phyloP scores from a whole-genome alignment of 2,329 filamentous ascomycete species.

The Microsporum canis region DNA sequence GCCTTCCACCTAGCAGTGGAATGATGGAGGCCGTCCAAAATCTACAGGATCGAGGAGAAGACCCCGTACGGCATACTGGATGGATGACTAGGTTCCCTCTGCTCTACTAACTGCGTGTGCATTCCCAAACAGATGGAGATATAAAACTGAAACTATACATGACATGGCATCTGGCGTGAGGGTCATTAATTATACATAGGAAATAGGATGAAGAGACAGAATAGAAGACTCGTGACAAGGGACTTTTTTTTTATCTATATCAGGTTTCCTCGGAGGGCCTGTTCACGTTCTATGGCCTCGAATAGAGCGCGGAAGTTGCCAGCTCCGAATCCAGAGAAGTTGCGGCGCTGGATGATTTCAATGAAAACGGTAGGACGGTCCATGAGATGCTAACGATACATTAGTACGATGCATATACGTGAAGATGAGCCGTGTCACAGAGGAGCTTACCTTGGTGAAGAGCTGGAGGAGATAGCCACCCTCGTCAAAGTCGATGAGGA shows the following conservation, averaged over 20 bases:
- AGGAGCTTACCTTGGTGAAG: conserved; percentile 51
- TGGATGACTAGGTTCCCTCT: neutral
- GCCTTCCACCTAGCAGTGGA: too few species aligned
- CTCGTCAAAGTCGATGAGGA: conserved; percentile 92
- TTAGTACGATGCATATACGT: neutral
- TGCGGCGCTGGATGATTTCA: conserved; percentile 87
- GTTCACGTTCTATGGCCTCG: conserved; percentile 89
- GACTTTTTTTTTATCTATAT: conserved; percentile 18
- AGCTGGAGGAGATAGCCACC: conserved; percentile 68
- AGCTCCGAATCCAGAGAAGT: conserved; percentile 84
- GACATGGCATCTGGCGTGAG: conserved; percentile 2
- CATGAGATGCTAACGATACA: conserved; percentile 56
- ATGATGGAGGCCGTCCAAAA: too few species aligned
- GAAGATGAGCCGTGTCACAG: neutral
- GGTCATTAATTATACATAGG: neutral
- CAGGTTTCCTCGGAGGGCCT: conserved; percentile 74
- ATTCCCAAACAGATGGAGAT: neutral
- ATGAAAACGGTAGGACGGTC: conserved; percentile 92
- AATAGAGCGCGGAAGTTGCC: conserved; percentile 94
- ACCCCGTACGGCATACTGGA: neutral
- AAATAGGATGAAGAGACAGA: neutral
- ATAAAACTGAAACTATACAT: conserved; percentile 3
- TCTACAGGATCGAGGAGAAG: neutral
- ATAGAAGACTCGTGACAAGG: neutral
- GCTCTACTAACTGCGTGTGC: neutral